Evolutionary conservation across 208 protist species (phyloP).

Genomic region (Trypanosoma avium): DNA sequence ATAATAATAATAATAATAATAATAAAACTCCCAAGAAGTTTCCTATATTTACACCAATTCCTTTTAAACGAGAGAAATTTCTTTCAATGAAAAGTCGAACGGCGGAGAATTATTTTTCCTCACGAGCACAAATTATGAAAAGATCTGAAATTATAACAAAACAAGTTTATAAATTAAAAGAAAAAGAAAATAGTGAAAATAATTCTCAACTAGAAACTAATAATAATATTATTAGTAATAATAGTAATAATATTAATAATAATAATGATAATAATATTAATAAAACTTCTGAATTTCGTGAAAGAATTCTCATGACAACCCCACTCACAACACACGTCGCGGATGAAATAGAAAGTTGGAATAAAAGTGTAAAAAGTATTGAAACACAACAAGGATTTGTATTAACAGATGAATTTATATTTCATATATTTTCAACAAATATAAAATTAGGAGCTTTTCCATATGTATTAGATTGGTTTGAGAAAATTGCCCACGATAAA

Average conservation of each 20-base stretch:
- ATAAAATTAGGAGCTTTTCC: constrained; percentile 43
- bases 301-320: not conserved
- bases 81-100: constrained; percentile 73
- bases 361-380: constrained; percentile 45
- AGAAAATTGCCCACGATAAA: constrained; percentile 18
- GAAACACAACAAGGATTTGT: constrained; percentile 60
- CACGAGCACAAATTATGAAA: constrained; percentile 45
- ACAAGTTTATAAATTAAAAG: constrained; percentile 13
- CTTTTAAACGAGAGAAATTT: constrained; percentile 72
- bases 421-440: constrained; percentile 47
- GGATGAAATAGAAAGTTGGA: constrained; percentile 50
- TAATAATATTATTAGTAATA: not conserved
- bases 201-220: not conserved
- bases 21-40: too few relatives aligned
- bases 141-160: constrained; percentile 14
- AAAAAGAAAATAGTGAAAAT: constrained; percentile 10
- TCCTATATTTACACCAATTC: constrained; percentile 49
- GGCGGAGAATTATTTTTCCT: constrained; percentile 44
- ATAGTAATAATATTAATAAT: not conserved
- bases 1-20: too few relatives aligned
- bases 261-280: not conserved
- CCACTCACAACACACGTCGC: constrained; percentile 39
- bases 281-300: not conserved
- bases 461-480: constrained; percentile 26
- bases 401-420: constrained; percentile 65